phyloP scores from a whole-genome alignment of 768 basidiomycete species.

The Podaxis carcinomalis region DNA sequence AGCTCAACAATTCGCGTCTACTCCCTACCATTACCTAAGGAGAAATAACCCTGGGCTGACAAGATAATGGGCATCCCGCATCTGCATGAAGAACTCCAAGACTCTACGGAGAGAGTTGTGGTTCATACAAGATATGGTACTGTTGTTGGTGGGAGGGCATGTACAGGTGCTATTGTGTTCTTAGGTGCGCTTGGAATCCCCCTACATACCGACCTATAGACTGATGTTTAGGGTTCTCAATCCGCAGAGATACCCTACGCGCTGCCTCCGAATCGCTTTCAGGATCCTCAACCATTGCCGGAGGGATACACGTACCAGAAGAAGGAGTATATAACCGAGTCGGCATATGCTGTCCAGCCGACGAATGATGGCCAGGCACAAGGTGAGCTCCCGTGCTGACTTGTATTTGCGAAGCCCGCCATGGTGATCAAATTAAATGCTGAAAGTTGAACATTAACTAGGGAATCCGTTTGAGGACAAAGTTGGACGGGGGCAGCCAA shows the following conservation, averaged over 20 bases:
- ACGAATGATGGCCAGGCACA: conserved; percentile 59
- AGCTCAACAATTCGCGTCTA: neutral
- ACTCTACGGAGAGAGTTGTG: conserved; percentile 35
- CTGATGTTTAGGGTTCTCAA: neutral
- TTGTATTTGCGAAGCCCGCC: neutral
- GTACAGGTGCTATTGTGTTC: conserved; percentile 60
- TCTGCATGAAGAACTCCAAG: conserved; percentile 51
- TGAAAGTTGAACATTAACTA: conserved; percentile 16
- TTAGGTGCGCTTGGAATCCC: conserved; percentile 40
- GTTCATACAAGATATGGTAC: conserved; percentile 54
- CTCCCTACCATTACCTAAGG: neutral
- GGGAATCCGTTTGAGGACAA: conserved; percentile 49
- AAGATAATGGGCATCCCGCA: conserved; percentile 26
- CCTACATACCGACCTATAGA: neutral
- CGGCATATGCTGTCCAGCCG: conserved; percentile 59
- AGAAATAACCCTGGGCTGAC: neutral
- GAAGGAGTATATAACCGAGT: conserved; percentile 59
- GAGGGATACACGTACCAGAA: conserved; percentile 48
- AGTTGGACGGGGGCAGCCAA: conserved; percentile 62
- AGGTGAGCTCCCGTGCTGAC: conserved; percentile 25
- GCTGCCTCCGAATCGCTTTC: conserved; percentile 57
- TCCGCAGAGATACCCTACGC: conserved; percentile 69
- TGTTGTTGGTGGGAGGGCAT: conserved; percentile 54
- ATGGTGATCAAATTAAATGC: neutral
- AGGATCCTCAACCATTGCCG: conserved; percentile 58